phyloP scores from a whole-genome alignment of 768 basidiomycete genomes.

The Boletales sp. region DNA sequence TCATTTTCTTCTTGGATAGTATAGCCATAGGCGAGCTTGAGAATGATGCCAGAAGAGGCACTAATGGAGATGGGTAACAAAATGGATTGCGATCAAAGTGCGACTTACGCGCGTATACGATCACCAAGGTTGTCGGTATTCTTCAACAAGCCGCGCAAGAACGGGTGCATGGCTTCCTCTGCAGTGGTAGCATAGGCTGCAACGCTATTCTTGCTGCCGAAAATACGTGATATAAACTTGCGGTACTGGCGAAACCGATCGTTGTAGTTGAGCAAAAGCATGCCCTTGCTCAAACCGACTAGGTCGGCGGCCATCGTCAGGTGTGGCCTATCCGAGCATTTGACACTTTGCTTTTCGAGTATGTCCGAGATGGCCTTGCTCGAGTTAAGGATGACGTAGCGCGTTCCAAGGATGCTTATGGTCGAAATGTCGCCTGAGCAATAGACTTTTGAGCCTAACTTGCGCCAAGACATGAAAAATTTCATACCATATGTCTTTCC shows the following conservation, averaged over 20 bases:
- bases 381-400: constrained; percentile 54
- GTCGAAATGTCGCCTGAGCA: constrained; percentile 56
- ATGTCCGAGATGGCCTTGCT: constrained; percentile 49
- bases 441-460: not conserved
- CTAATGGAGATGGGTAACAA: constrained; percentile 17
- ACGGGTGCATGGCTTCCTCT: too few relatives aligned
- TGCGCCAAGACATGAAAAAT: not conserved
- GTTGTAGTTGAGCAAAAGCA: constrained; percentile 39
- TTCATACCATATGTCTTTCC: constrained; percentile 40
- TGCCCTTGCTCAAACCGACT: constrained; percentile 31
- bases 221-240: constrained; percentile 36
- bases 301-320: constrained; percentile 39
- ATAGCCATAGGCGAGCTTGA: constrained; percentile 56
- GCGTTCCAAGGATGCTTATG: constrained; percentile 56
- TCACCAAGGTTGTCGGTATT: constrained; percentile 12
- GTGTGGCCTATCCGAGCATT: constrained; percentile 63
- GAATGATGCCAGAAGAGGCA: constrained; percentile 46
- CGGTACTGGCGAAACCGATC: constrained; percentile 42
- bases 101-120: constrained; percentile 39
- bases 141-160: too few relatives aligned
- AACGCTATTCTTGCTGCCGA: constrained; percentile 33
- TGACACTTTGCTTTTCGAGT: constrained; percentile 62
- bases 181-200: too few relatives aligned
- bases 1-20: constrained; percentile 49
- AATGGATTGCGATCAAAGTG: constrained; percentile 38